Evolutionary conservation across 768 basidiomycete genomes (phyloP).

Genomic region (Candolleomyces aberdarensis): DNA sequence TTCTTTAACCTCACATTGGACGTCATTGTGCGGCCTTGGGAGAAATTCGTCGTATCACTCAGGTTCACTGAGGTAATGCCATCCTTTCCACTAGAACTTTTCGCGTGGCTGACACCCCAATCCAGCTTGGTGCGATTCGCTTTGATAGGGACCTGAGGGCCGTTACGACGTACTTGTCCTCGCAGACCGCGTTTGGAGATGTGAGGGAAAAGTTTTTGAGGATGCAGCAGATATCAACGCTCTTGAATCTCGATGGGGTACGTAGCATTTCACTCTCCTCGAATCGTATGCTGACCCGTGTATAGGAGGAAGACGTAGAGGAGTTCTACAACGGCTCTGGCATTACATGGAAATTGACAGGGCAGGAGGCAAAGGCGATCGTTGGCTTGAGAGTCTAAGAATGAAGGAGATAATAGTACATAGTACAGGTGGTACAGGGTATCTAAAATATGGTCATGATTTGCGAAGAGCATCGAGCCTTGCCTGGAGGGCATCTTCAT

Average conservation of each 20-base stretch:
- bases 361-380: constrained; percentile 72
- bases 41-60: constrained; percentile 77
- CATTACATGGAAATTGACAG: constrained; percentile 80
- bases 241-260: constrained; percentile 85
- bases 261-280: constrained; percentile 20
- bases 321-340: constrained; percentile 94
- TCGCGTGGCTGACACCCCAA: neutral
- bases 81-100: neutral
- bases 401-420: constrained; percentile 22
- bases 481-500: constrained; percentile 93
- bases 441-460: neutral
- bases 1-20: constrained; percentile 87
- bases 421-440: constrained; percentile 3
- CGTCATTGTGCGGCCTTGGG: constrained; percentile 91
- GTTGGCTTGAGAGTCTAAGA: constrained; percentile 49
- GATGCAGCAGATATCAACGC: constrained; percentile 88
- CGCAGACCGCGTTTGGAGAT: constrained; percentile 88
- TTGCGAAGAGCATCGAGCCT: constrained; percentile 86
- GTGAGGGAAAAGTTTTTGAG: constrained; percentile 89
- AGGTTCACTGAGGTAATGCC: constrained; percentile 78
- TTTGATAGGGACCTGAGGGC: constrained; percentile 91
- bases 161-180: constrained; percentile 76
- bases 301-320: constrained; percentile 89
- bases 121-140: constrained; percentile 89
- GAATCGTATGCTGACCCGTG: neutral